phyloP scores from a whole-genome alignment of 2,329 filamentous ascomycete genomes.

The Trichoderma gracile region DNA sequence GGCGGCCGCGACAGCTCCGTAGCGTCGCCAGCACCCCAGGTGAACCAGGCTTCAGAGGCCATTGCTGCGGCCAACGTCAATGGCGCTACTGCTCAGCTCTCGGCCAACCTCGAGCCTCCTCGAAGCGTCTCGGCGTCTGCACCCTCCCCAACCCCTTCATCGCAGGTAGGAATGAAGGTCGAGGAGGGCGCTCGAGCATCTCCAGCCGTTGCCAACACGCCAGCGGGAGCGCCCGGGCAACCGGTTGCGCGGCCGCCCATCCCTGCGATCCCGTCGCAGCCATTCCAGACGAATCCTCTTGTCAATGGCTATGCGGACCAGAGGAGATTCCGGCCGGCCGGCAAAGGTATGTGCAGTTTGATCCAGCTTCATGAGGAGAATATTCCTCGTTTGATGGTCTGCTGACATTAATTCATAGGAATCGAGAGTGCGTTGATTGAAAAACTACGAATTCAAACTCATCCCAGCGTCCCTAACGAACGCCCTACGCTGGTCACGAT shows the following conservation, averaged over 20 bases:
- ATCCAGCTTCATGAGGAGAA: neutral
- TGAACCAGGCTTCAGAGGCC: conserved; percentile 34
- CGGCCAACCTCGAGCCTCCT: conserved; percentile 40
- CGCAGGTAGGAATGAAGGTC: conserved; percentile 38
- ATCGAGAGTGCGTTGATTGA: conserved; percentile 65
- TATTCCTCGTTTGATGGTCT: neutral
- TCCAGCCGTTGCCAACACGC: conserved; percentile 30
- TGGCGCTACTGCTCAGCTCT: conserved; percentile 16
- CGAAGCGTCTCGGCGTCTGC: conserved; percentile 44
- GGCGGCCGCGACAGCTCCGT: conserved; percentile 57
- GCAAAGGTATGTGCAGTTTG: conserved; percentile 43
- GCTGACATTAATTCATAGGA: conserved; percentile 42
- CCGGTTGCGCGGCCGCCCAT: conserved; percentile 27
- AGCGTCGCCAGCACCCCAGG: conserved; percentile 53
- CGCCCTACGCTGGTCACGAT: conserved; percentile 65
- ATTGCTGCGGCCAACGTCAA: conserved; percentile 25
- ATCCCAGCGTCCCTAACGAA: conserved; percentile 64
- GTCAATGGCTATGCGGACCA: conserved; percentile 40
- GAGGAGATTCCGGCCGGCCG: conserved; percentile 42
- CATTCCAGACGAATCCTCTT: conserved; percentile 34
- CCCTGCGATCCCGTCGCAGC: conserved; percentile 28
- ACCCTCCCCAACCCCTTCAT: conserved; percentile 50
- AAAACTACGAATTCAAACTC: conserved; percentile 65
- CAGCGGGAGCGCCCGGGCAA: conserved; percentile 29
- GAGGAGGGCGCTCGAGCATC: conserved; percentile 38